Base-by-base conservation (phyloP, 108 stramenopile genomes). In the Nannochloropsis salina region DNA sequence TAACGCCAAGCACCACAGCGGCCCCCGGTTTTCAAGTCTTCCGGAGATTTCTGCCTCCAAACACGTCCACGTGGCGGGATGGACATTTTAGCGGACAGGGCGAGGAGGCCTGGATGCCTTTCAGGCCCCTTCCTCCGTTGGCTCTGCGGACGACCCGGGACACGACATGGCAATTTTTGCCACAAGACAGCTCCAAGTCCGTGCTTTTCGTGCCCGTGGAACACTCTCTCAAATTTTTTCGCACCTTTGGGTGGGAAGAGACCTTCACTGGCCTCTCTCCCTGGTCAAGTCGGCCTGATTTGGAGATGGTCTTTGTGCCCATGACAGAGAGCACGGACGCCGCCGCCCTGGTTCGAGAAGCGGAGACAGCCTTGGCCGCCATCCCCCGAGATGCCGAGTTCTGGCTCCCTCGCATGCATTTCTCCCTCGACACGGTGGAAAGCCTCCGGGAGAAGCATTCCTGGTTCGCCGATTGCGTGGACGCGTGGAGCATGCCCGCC, bases 331-430 rank as follows among this genome's bases (percentile, higher is more conserved):
- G 20, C 3, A 15, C n/a, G n/a, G 61, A 74, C 6, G 61, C 61
- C n/a, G 15, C 15, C 61, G 20, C 15, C 15, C 20, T 74, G 20
- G 61, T n/a, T n/a, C 61, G n/a, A 6, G 61, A 74, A 3, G 61
- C 61, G n/a, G 20, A 74, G 4, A 74, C 61, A 15, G 61, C 61
- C 6, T n/a, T 74, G 20, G 15, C 61, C 20, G 15, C 61, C 61
- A 74, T n/a, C 61, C 4, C 61, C 3, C 20, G n/a, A 4, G 6
- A 74, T n/a, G 61, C 61, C 61, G 61, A 74, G 61, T 74, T n/a
- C 61, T 74, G 61, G 61, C 61, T 74, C n/a, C 61, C 61, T 15
- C 61, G 61, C 61, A 74, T 74, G 61, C 61, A 74, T 74, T 74
- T 74, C 61, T 74, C 61, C 61, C n/a, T 74, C 20, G 61, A 74